Percentiles rank a stretch among this genome's conserved stretches.
Conservation (phyloP, 805 yeast genomes). For the Suhomyces tanzawaensis region DNA sequence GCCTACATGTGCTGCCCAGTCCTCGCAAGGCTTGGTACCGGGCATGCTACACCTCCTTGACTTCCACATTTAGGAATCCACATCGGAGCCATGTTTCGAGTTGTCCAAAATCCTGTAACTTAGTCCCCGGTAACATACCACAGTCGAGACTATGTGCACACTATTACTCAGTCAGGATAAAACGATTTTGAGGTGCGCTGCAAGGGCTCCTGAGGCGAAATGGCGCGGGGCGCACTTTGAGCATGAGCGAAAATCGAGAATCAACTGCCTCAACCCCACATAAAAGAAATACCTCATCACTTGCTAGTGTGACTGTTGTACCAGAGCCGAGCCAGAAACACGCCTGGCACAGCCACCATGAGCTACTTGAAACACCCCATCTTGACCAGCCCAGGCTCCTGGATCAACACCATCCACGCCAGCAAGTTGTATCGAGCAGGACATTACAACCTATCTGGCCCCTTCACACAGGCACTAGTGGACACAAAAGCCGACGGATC, state of each 20-base stretch:
- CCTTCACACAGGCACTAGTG: conserved; percentile 24
- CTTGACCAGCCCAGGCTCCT: conserved; percentile 28
- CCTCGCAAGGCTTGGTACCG: no score
- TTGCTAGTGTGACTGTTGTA: neutral
- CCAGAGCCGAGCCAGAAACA: neutral
- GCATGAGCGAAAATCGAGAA: neutral
- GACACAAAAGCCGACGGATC: conserved; percentile 27
- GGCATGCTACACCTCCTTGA: no score
- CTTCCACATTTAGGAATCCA: no score
- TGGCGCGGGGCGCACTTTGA: neutral
- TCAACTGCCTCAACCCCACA: neutral
- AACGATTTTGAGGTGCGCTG: neutral
- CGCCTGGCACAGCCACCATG: no score
- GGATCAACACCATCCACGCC: conserved; percentile 17
- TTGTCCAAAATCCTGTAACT: neutral
- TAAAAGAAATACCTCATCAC: neutral
- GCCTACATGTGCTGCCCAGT: no score
- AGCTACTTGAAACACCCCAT: conserved; percentile 27
- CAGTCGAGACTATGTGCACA: no score
- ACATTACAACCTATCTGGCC: conserved; percentile 17
- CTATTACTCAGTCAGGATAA: neutral
- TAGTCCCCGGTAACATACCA: no score
- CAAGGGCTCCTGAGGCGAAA: neutral
- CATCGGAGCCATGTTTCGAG: no score
- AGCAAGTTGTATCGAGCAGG: conserved; percentile 1